These are phyloP conservation scores for Aspergillus leporis DNA, from an alignment of 495 filamentous ascomycete species.

Conservation along the genomic window DNA sequence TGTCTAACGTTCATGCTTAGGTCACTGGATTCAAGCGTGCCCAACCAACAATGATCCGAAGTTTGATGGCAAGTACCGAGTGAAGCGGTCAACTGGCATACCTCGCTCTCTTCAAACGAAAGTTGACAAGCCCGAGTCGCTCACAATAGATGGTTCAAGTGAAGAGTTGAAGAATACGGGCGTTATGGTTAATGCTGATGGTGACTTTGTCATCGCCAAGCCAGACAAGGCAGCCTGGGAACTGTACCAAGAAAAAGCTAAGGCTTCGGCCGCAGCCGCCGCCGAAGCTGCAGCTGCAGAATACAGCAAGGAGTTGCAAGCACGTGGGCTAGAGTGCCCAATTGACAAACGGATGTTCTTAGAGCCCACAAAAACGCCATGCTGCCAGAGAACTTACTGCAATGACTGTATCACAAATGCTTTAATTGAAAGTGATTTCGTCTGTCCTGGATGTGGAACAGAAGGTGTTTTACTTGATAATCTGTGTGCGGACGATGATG, in stretches of 20 bases:
- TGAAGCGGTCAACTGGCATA: slow-evolving; percentile 95
- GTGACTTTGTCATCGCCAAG: slow-evolving; percentile 92
- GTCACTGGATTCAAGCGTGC: slow-evolving; percentile 97
- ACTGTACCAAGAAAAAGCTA: slow-evolving; percentile 88
- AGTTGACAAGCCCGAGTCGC: slow-evolving; percentile 81
- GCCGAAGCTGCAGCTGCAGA: slow-evolving; percentile 67
- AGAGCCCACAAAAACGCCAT: slow-evolving; percentile 97
- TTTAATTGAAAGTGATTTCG: slow-evolving; percentile 95
- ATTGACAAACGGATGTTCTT: slow-evolving; percentile 96
- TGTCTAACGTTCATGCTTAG: slow-evolving; percentile 27
- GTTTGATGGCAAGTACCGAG: slow-evolving; percentile 84
- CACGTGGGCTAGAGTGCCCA: slow-evolving; percentile 84
- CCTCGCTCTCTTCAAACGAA: slow-evolving; percentile 90
- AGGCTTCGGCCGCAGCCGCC: slow-evolving; percentile 77
- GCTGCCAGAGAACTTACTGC: slow-evolving; percentile 96
- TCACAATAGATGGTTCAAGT: slow-evolving; percentile 69
- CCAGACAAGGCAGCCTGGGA: slow-evolving; percentile 96
- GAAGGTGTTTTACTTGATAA: slow-evolving; percentile 93
- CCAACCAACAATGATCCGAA: slow-evolving; percentile 97
- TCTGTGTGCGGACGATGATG: slow-evolving; percentile 77
- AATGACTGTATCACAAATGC: slow-evolving; percentile 98
- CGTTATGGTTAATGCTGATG: slow-evolving; percentile 96
- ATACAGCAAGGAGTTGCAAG: slow-evolving; percentile 77
- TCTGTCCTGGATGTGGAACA: slow-evolving; percentile 86
- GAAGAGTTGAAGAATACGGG: slow-evolving; percentile 79